Conservation (phyloP, 331 rosid species). For the Arachis monticola region DNA sequence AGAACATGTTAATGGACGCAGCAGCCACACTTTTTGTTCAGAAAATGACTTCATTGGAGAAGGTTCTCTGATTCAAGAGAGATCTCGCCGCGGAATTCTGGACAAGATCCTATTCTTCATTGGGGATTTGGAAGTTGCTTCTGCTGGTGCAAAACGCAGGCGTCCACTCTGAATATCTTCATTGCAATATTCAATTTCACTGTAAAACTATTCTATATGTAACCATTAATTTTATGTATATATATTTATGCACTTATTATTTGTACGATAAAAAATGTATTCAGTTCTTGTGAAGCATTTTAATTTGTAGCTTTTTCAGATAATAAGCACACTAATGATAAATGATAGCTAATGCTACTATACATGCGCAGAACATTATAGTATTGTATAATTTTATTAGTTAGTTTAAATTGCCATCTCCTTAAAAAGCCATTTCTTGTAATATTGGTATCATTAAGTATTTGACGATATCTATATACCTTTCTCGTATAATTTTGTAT, state of each 20-base stretch:
- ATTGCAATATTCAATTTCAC: conserved; percentile 19
- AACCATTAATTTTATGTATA: conserved; percentile 31
- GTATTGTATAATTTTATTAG: no score
- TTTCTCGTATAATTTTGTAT: no score
- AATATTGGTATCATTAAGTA: no score
- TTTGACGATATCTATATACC: no score
- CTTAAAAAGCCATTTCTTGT: no score
- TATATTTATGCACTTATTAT: conserved; percentile 5
- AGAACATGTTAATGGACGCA: conserved; percentile 31
- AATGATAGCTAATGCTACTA: no score
- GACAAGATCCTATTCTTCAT: conserved; percentile 77
- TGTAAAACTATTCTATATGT: conserved; percentile 36
- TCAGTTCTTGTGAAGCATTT: conserved; percentile 7
- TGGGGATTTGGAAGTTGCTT: conserved; percentile 83
- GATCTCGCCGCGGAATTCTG: conserved; percentile 60
- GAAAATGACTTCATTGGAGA: conserved; percentile 41
- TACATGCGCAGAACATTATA: no score
- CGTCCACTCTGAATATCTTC: conserved; percentile 44
- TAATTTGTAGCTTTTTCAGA: not conserved
- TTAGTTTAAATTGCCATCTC: no score
- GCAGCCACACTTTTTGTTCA: conserved; percentile 34
- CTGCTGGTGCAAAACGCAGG: conserved; percentile 65
- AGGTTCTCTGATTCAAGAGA: conserved; percentile 48
- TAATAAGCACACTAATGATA: no score
- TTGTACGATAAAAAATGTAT: conserved; percentile 2